Evolutionary conservation across 139 green algal genomes (phyloP).

Genomic region (Chlorella vulgaris): DNA sequence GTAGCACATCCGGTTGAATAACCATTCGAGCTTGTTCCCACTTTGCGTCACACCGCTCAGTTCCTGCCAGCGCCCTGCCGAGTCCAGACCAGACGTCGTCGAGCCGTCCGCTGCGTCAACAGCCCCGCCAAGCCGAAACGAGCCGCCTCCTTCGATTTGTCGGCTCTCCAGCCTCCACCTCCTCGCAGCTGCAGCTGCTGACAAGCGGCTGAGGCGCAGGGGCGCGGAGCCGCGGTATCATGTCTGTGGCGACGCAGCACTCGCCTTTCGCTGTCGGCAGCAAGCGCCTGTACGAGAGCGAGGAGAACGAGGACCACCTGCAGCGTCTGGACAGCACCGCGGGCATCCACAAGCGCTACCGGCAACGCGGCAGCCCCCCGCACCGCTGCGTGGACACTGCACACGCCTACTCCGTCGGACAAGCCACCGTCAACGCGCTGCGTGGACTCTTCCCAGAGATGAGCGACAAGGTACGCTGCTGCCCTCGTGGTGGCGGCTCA

Average conservation of each 20-base stretch:
- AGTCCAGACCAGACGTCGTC: too few species aligned
- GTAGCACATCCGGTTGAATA: too few species aligned
- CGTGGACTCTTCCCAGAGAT: conserved; percentile 72
- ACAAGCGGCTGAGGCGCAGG: not conserved
- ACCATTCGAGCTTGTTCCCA: too few species aligned
- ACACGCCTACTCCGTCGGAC: conserved; percentile 30
- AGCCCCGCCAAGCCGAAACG: too few species aligned
- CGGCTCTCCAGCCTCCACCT: too few species aligned
- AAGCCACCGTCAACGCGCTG: conserved; percentile 54
- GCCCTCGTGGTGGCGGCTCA: too few species aligned
- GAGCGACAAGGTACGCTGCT: conserved; percentile 70
- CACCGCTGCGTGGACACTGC: not conserved
- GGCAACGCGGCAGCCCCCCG: conserved; percentile 25
- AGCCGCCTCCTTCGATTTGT: too few species aligned
- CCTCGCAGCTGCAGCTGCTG: not conserved
- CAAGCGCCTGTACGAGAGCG: conserved; percentile 31
- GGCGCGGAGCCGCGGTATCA: not conserved
- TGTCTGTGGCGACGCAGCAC: conserved; percentile 27
- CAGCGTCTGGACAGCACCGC: conserved; percentile 23
- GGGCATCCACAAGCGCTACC: conserved; percentile 7
- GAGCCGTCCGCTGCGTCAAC: too few species aligned
- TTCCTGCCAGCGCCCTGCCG: too few species aligned
- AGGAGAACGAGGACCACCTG: conserved; percentile 36
- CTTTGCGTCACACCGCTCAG: too few species aligned
- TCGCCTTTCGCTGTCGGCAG: conserved; percentile 23